Evolutionary conservation across 768 basidiomycete genomes (phyloP).

Genomic region (Rhodosporidiobolus sp.): DNA sequence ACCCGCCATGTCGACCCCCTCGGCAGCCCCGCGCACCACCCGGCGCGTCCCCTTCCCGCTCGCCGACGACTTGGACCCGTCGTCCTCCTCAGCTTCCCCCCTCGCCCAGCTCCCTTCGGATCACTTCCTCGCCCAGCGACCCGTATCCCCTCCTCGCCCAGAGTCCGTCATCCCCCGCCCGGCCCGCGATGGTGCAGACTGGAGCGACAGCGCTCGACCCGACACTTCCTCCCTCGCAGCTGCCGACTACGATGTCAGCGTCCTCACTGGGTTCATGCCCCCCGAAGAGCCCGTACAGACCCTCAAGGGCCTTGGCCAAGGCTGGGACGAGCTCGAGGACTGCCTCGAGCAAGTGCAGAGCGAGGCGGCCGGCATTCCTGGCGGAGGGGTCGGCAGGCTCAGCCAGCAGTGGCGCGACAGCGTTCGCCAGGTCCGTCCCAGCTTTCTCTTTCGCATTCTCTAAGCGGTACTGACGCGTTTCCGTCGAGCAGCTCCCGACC

Average conservation of each 20-base stretch:
- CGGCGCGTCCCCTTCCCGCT: slow-evolving; percentile 7
- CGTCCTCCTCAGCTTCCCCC: neutral
- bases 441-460: neutral
- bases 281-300: slow-evolving; percentile 77
- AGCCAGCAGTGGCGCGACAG: slow-evolving; percentile 68
- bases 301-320: slow-evolving; percentile 53
- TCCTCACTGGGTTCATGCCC: slow-evolving; percentile 86
- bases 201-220: slow-evolving; percentile 17
- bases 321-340: slow-evolving; percentile 21
- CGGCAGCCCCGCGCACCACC: too few relatives aligned
- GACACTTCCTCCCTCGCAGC: slow-evolving; percentile 69
- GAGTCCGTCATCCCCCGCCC: neutral
- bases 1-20: neutral
- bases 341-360: slow-evolving; percentile 52
- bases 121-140: slow-evolving; percentile 43
- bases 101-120: slow-evolving; percentile 31
- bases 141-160: slow-evolving; percentile 23
- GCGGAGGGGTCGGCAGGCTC: slow-evolving; percentile 54
- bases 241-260: slow-evolving; percentile 89
- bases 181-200: neutral
- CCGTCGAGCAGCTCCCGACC: slow-evolving; percentile 32
- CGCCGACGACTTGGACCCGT: neutral
- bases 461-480: slow-evolving; percentile 6
- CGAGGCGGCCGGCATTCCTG: slow-evolving; percentile 61
- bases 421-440: slow-evolving; percentile 61